Base-by-base conservation (phyloP, 2,329 filamentous ascomycete species). In the Aspergillus japonicus region DNA sequence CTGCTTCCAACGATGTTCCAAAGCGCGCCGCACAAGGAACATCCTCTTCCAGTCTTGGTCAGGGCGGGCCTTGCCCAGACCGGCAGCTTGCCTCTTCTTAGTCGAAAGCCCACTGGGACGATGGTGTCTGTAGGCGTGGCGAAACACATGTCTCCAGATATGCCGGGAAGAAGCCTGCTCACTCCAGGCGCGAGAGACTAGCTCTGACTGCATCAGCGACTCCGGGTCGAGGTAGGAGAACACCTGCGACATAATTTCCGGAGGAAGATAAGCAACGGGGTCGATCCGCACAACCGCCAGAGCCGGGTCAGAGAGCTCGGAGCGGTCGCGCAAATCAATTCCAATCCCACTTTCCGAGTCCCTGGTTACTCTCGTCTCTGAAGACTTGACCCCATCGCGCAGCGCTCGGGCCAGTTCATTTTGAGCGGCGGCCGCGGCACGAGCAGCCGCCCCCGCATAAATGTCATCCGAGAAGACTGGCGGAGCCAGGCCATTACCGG, bases 1-100 rank as follows among this genome's bases (percentile, higher is more conserved):
- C 54, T 87, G 81, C 68, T 86, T 88, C 95, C 95, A 99, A 63
- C 90, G 87, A 65, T 83, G 81, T 67, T 92, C 89, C 62, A 99
- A 83, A 63, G 89, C 84, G 61, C 88, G 85, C 66, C 91, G 89
- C 49, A 90, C 89, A 67, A 87, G 82, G 75, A 93, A 96, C 73
- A 97, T 90, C 65, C 87, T 85, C 77, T 90, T 91, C 92, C 92
- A 99, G 72, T 96, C 84, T 66, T 90, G 91, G 42, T 83, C 82
- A 4, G 87, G 87, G 61, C 71, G 64, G 35, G 76, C 73, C 64
- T 80, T 81, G 50, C 86, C 86, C 35, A 83, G 71, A 4, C 86
- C 87, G 12, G 76, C 72, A 26, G 81, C 81, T 50, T 81, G 82
- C 66, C 83, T 83, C 67, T 77, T 76, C 62, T 78, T 74, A 35